Base-by-base conservation (phyloP, 2,329 filamentous ascomycete genomes). In the Aspergillus ruber region DNA sequence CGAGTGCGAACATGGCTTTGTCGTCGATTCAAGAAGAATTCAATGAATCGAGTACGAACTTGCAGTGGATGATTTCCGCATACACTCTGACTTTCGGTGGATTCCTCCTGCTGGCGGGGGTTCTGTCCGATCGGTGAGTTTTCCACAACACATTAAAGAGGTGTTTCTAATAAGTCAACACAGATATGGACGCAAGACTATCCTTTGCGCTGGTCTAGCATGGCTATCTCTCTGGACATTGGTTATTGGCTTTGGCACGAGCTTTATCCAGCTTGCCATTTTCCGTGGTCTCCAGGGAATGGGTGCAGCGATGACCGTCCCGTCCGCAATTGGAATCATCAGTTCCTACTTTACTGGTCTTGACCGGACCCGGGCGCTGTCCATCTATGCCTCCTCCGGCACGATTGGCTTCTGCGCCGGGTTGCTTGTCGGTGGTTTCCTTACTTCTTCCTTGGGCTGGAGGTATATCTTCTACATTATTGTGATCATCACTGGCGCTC, bases 251-350 rank as follows among this genome's bases (percentile, higher is more conserved):
- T 69, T 75, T 36, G 65, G 71, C 0, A 61, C 64, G 5, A 71
- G 69, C 0, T 75, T 74, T 20, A 68, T 71, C 36, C 57, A 62
- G 41, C 56, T 64, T n/a, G 59, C 61, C 2, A 50, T 64, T 4
- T 65, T 64, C 29, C 69, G 74, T n/a, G 74, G 72, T 0, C 58
- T 76, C 0, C 72, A 75, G 40, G 74, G 74, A 2, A 63, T 74
- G 8, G 72, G 72, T 1, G 63, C 73, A 1, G 72, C 74, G 4
- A 67, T 76, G 66, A 74, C 72, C 2, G 63, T 76, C 0, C 73
- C 74, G 1, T 72, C 73, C 0, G 70, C 71, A 0, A 73, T 76
- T 42, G 67, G 72, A 2, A 69, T 77, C 18, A 74, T 77, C 45
- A 67, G 59, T 44, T 73, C 57, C 15, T 70, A 70, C 52, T 71